phyloP scores from a whole-genome alignment of 177 flowering plant genomes.

The Tripterygium wilfordii region DNA sequence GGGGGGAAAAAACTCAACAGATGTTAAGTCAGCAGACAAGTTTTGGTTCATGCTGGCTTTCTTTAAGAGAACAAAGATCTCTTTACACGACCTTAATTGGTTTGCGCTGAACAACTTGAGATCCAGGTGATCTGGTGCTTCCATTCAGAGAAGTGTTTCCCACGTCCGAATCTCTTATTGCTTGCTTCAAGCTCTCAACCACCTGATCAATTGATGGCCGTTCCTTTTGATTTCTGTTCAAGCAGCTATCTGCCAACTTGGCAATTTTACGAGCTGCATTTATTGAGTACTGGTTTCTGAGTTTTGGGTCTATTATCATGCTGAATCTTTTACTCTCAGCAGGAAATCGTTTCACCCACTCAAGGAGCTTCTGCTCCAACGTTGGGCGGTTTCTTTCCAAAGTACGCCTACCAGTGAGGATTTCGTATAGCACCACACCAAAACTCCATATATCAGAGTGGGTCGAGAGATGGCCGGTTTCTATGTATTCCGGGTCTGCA shows the following conservation, averaged over 20 bases:
- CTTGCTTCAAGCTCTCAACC: constrained; percentile 41
- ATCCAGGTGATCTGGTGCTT: constrained; percentile 4
- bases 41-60: too few species aligned
- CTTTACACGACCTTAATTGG: constrained; percentile 2
- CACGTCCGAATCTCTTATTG: constrained; percentile 32
- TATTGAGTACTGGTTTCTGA: constrained; percentile 37
- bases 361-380: constrained; percentile 54
- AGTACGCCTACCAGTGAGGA: constrained; percentile 56
- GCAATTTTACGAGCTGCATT: constrained; percentile 47
- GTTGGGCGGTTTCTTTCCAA: constrained; percentile 52
- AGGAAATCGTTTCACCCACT: constrained; percentile 65
- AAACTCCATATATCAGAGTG: constrained; percentile 64
- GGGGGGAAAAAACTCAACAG: too few species aligned
- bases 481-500: constrained; percentile 74
- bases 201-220: constrained; percentile 57
- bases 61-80: too few species aligned
- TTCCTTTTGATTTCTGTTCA: constrained; percentile 37
- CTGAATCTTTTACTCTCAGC: constrained; percentile 48
- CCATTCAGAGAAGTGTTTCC: constrained; percentile 10
- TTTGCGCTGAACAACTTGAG: neutral
- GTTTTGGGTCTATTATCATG: constrained; percentile 57
- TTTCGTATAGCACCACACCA: constrained; percentile 72
- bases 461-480: constrained; percentile 49
- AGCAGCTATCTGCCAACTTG: constrained; percentile 56
- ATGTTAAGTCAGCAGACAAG: too few species aligned